phyloP scores from a whole-genome alignment of 345 rosid genomes.

The Raphanus raphanistrum region DNA sequence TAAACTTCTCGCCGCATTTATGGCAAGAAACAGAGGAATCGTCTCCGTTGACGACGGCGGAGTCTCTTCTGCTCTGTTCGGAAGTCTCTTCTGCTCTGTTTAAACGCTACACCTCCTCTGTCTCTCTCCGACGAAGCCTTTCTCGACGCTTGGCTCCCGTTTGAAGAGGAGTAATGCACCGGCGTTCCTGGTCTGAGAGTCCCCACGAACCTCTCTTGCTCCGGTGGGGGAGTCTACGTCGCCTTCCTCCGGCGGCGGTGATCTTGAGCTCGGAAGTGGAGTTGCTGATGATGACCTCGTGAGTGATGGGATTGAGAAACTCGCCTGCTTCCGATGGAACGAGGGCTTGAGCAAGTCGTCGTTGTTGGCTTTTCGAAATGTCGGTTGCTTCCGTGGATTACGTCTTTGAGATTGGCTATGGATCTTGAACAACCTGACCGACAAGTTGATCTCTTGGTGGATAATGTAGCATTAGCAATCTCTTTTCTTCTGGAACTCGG shows the following conservation, averaged over 20 bases:
- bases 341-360: slow-evolving; percentile 84
- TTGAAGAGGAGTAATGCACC: slow-evolving; percentile 64
- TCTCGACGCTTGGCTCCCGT: slow-evolving; percentile 42
- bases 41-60: slow-evolving; percentile 36
- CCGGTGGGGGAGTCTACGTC: slow-evolving; percentile 33
- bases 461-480: slow-evolving; percentile 59
- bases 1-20: slow-evolving; percentile 89
- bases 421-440: slow-evolving; percentile 98
- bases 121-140: slow-evolving; percentile 55
- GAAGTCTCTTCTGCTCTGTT: slow-evolving; percentile 49
- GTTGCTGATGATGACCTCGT: slow-evolving; percentile 83
- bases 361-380: slow-evolving; percentile 74
- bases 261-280: slow-evolving; percentile 94
- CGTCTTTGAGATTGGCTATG: slow-evolving; percentile 93
- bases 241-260: slow-evolving; percentile 55
- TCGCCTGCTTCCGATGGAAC: slow-evolving; percentile 98
- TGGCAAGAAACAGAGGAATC: slow-evolving; percentile 71
- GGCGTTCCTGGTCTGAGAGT: slow-evolving; percentile 92
- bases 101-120: slow-evolving; percentile 44
- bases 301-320: slow-evolving; percentile 93
- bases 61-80: slow-evolving; percentile 44
- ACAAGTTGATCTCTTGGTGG: slow-evolving; percentile 44
- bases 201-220: slow-evolving; percentile 60
- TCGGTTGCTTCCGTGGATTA: slow-evolving; percentile 88
- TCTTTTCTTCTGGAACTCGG: slow-evolving; percentile 55